Evolutionary conservation across 768 basidiomycete species (phyloP).

Genomic region (Roridomyces roridus): DNA sequence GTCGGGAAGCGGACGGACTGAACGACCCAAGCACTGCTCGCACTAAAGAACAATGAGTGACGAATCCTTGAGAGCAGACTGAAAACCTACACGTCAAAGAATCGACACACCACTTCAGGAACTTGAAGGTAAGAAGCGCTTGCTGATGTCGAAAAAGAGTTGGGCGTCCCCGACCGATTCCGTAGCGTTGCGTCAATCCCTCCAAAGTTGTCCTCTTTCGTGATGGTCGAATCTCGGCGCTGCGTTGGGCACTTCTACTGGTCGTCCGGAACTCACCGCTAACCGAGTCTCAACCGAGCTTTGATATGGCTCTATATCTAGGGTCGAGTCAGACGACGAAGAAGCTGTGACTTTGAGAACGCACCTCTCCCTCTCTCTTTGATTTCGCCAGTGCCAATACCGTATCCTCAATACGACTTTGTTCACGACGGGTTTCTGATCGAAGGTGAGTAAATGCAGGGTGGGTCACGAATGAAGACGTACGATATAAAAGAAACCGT

Average conservation of each 20-base stretch:
- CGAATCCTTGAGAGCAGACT: neutral
- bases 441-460: no score
- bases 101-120: neutral
- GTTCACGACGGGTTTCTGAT: no score
- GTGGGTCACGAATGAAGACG: neutral
- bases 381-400: no score
- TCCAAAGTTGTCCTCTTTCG: neutral
- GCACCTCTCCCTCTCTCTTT: no score
- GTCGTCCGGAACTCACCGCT: neutral
- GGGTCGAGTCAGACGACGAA: neutral
- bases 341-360: neutral
- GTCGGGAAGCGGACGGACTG: neutral
- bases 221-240: neutral
- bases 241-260: neutral
- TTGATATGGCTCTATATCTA: no score
- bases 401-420: no score
- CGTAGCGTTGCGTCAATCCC: neutral
- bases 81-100: neutral
- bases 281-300: neutral
- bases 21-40: neutral
- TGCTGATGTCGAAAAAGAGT: neutral
- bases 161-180: neutral
- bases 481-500: neutral
- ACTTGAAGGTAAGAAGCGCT: neutral
- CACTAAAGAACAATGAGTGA: neutral